These are phyloP conservation scores for Fomitopsis pinicola DNA, from an alignment of 1,284 basidiomycete species.

Conservation along the genomic window DNA sequence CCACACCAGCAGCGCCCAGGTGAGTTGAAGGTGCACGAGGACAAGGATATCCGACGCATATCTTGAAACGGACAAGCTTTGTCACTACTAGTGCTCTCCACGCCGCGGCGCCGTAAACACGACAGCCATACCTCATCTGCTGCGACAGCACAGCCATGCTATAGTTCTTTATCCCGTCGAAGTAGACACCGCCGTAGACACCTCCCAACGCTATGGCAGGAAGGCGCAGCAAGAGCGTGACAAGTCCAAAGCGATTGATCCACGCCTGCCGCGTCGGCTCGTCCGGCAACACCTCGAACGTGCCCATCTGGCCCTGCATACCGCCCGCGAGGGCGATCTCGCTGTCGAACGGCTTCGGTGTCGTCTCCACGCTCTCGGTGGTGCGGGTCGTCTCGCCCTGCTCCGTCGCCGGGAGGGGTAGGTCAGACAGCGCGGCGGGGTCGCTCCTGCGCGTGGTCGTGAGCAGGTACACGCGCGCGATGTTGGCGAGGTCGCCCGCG, in stretches of 20 bases:
- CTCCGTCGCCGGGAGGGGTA: background rate
- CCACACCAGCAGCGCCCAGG: background rate
- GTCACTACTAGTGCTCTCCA: background rate
- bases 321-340: background rate
- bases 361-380: background rate
- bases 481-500: conserved; percentile 20
- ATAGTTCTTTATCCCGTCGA: conserved; percentile 12
- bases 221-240: conserved; percentile 17
- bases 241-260: conserved; percentile 25
- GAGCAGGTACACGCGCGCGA: conserved; percentile 28
- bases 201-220: conserved; percentile 21
- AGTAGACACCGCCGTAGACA: conserved; percentile 24
- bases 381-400: background rate
- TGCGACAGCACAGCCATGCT: conserved; percentile 16
- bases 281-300: conserved; percentile 1
- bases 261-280: conserved; percentile 3
- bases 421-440: background rate
- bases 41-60: conserved; percentile 10
- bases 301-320: background rate
- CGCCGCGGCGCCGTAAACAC: background rate
- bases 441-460: conserved; percentile 18
- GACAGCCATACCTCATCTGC: conserved; percentile 17
- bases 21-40: conserved; percentile 1
- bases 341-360: background rate
- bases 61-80: background rate